Conservation (phyloP, 768 basidiomycete genomes). For the Amylocystis lapponica region DNA sequence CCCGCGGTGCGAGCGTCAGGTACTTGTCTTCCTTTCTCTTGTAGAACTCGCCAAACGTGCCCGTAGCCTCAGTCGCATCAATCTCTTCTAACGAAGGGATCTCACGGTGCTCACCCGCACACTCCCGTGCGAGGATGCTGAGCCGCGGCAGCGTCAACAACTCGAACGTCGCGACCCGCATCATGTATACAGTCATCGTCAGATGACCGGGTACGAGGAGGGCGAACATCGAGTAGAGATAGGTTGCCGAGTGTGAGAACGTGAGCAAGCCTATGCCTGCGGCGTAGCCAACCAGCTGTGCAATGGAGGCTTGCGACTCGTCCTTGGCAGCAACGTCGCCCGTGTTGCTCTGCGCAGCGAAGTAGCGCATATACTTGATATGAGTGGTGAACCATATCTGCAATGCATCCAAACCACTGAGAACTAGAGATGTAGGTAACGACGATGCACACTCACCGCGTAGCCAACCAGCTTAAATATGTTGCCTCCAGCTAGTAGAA, state of each 20-base stretch:
- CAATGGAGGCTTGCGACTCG: constrained; percentile 25
- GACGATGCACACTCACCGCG: constrained; percentile 15
- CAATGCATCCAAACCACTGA: neutral
- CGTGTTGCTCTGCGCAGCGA: constrained; percentile 21
- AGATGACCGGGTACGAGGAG: constrained; percentile 18
- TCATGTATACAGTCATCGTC: constrained; percentile 19
- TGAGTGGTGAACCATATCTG: constrained; percentile 26
- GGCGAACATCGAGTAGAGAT: constrained; percentile 22
- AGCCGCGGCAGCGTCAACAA: constrained; percentile 23
- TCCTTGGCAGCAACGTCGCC: constrained; percentile 26
- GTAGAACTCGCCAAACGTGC: constrained; percentile 24
- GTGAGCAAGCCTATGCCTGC: constrained; percentile 22
- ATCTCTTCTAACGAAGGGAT: constrained; percentile 13
- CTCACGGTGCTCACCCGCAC: constrained; percentile 6
- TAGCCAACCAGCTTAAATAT: constrained; percentile 24
- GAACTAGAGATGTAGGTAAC: neutral
- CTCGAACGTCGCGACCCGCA: constrained; percentile 23
- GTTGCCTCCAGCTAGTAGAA: constrained; percentile 20
- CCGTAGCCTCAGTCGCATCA: constrained; percentile 11
- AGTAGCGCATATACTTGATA: constrained; percentile 25
- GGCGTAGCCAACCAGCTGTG: constrained; percentile 21
- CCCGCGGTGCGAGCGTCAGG: constrained; percentile 16
- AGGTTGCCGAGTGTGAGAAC: constrained; percentile 20
- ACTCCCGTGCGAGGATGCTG: constrained; percentile 16
- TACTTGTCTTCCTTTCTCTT: constrained; percentile 15